These are phyloP conservation scores for Flaveria sonorensis DNA, from an alignment of 129 eudicot genomes.

Conservation along the genomic window DNA sequence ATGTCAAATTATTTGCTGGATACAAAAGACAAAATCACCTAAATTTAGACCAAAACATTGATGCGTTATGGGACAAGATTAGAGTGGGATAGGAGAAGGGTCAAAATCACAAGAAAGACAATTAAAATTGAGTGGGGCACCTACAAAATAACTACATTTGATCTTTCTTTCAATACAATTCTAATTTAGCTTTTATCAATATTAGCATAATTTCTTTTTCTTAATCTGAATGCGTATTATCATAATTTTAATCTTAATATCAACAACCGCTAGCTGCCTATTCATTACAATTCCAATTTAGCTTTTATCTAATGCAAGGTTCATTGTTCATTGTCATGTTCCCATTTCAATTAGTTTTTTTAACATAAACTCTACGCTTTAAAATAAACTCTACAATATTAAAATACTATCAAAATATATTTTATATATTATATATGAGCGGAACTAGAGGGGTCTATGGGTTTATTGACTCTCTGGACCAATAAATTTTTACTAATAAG, in stretches of 20 bases:
- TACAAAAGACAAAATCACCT: conserved; percentile 20
- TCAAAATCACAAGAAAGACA: conserved; percentile 30
- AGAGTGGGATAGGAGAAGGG: conserved; percentile 39
- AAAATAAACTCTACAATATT: no score
- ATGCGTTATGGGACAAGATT: conserved; percentile 21
- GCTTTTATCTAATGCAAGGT: neutral
- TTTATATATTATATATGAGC: no score
- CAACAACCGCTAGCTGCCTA: no score
- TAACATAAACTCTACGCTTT: no score
- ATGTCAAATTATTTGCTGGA: conserved; percentile 22
- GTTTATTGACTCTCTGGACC: no score
- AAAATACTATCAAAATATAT: no score
- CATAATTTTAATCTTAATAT: no score
- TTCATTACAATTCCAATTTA: no score
- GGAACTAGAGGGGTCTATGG: no score
- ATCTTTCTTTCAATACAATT: conserved; percentile 20
- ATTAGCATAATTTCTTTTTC: neutral
- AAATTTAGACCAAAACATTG: conserved; percentile 25
- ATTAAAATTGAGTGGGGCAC: conserved; percentile 23
- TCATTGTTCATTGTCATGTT: neutral
- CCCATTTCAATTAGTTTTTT: neutral
- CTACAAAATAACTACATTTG: conserved; percentile 14
- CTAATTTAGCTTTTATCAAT: neutral
- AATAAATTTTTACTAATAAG: no score
- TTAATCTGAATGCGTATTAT: no score